Percentiles rank a stretch among this genome's conserved stretches.
phyloP scores from a whole-genome alignment of 306 rosid species.

The Cucumis hystrix region DNA sequence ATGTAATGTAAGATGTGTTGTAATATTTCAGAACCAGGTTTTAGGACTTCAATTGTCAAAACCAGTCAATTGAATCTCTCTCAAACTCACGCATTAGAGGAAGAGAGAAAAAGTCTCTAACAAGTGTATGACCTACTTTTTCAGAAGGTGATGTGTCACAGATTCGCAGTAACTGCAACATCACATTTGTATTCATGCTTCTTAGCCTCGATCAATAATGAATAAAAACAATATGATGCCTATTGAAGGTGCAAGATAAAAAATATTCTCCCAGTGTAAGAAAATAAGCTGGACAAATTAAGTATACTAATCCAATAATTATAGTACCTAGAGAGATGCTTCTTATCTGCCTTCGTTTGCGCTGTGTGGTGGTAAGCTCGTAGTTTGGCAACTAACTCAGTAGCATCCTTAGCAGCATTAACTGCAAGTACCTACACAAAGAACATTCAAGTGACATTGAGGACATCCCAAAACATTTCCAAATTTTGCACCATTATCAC shows the following conservation, averaged over 20 bases:
- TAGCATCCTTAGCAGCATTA: conserved; percentile 98
- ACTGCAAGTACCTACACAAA: conserved; percentile 76
- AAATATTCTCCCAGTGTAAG: not conserved
- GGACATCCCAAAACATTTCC: not conserved
- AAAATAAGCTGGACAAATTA: not conserved
- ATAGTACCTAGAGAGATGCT: conserved; percentile 71
- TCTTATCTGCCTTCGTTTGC: conserved; percentile 79
- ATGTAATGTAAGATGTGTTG: too few relatives aligned
- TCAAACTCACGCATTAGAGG: too few relatives aligned
- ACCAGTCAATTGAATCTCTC: too few relatives aligned
- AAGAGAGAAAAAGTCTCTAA: not conserved
- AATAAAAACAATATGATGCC: not conserved
- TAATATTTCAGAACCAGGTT: too few relatives aligned
- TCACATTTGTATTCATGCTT: not conserved
- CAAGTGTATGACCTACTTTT: not conserved
- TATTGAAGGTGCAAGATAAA: not conserved
- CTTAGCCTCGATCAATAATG: not conserved
- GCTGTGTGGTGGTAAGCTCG: conserved; percentile 82
- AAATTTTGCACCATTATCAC: not conserved
- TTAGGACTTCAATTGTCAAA: too few relatives aligned
- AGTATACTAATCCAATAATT: not conserved
- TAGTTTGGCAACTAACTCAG: conserved; percentile 79
- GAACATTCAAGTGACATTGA: not conserved
- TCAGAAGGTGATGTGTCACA: not conserved
- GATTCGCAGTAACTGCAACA: too few relatives aligned